A percentile compares a stretch with the other conserved stretches of the same genome.
phyloP scores from a whole-genome alignment of 345 rosid species.

The Microthlaspi erraticum region DNA sequence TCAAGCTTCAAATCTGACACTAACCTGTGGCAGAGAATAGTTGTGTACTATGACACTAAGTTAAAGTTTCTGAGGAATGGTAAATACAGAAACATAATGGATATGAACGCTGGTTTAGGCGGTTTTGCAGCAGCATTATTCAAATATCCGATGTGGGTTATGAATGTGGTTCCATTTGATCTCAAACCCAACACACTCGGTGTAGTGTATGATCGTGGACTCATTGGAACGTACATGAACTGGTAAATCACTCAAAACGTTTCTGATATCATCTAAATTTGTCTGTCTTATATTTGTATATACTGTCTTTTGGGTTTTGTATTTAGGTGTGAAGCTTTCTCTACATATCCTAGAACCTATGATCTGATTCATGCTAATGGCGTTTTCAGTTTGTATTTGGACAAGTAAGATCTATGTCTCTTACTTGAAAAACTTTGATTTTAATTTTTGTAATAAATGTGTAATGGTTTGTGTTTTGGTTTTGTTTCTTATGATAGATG shows the following conservation, averaged over 20 bases:
- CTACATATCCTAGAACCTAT: conserved; percentile 61
- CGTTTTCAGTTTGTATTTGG: conserved; percentile 60
- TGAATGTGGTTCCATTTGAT: conserved; percentile 66
- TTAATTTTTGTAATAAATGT: conserved; percentile 2
- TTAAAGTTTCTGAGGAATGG: conserved; percentile 50
- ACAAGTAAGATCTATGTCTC: conserved; percentile 58
- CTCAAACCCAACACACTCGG: conserved; percentile 58
- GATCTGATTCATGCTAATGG: conserved; percentile 67
- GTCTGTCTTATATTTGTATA: not conserved
- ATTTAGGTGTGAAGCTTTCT: conserved; percentile 62
- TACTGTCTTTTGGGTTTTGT: conserved; percentile 13
- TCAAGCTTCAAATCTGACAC: conserved; percentile 49
- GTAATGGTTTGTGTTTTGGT: not conserved
- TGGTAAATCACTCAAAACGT: conserved; percentile 54
- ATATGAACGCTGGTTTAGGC: conserved; percentile 78
- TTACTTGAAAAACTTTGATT: conserved; percentile 5
- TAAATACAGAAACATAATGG: conserved; percentile 65
- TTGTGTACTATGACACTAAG: conserved; percentile 50
- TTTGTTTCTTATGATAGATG: conserved; percentile 51
- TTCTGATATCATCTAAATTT: not conserved
- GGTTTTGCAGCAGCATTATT: conserved; percentile 70
- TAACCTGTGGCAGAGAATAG: conserved; percentile 53
- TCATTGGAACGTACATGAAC: conserved; percentile 72
- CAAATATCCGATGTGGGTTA: conserved; percentile 67
- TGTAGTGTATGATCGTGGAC: conserved; percentile 67